Conservation (phyloP, 2,329 filamentous ascomycete genomes). For the Botrytis deweyae region DNA sequence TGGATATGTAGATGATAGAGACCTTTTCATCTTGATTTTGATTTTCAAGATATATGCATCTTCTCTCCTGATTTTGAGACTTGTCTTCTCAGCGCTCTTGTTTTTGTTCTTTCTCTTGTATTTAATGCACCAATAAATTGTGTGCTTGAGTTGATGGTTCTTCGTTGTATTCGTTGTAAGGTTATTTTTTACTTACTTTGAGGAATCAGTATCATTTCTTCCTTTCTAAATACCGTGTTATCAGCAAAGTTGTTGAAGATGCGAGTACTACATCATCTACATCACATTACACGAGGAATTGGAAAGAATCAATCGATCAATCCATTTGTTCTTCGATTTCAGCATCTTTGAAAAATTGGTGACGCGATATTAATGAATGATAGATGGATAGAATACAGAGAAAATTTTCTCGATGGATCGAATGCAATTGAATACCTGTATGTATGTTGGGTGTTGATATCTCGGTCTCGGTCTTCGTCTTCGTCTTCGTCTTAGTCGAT, state of each 20-base stretch:
- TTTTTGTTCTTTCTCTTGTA: background rate
- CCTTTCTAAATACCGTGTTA: too few species aligned
- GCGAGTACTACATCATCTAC: background rate
- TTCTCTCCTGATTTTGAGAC: background rate
- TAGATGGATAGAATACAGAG: background rate
- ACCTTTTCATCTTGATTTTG: background rate
- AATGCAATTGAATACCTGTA: background rate
- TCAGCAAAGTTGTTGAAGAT: background rate
- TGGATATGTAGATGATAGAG: background rate
- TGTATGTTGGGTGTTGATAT: background rate
- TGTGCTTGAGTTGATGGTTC: background rate
- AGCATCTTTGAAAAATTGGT: background rate
- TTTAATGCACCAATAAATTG: background rate
- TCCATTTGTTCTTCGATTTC: rapidly evolving
- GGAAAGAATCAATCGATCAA: rapidly evolving
- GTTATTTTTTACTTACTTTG: too few species aligned
- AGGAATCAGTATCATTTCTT: too few species aligned
- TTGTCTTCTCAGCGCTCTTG: background rate
- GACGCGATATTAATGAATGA: background rate
- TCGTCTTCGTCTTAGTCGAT: background rate
- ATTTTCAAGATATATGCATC: background rate
- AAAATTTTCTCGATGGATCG: background rate
- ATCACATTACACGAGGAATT: background rate
- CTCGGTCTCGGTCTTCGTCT: background rate
- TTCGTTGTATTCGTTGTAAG: background rate